These are phyloP conservation scores for Corylus avellana DNA, from an alignment of 306 rosid genomes.

Conservation along the genomic window DNA sequence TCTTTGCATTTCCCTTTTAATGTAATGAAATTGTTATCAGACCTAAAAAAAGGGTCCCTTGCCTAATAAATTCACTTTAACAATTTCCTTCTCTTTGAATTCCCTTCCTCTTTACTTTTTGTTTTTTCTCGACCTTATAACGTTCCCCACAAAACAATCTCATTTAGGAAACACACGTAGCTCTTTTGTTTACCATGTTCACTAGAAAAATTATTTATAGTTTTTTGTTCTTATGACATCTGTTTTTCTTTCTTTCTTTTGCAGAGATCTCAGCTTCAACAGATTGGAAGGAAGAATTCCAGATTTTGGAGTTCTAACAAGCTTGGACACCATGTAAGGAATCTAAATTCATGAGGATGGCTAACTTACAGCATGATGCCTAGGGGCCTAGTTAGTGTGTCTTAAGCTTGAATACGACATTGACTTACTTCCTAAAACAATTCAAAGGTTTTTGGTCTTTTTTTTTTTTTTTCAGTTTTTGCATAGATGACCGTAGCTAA, in stretches of 20 bases:
- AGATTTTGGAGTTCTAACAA: not conserved
- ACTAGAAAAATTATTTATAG: not conserved
- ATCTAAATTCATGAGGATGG: not conserved
- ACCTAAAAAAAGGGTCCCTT: no score
- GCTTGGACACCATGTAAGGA: conserved; percentile 29
- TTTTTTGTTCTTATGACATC: not conserved
- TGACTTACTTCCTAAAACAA: not conserved
- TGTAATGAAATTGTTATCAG: no score
- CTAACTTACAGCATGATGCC: not conserved
- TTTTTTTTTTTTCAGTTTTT: not conserved
- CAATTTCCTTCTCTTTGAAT: not conserved
- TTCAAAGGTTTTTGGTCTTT: not conserved
- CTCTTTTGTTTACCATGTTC: not conserved
- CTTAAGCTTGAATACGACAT: not conserved
- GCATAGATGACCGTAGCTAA: not conserved
- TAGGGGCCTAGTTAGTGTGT: not conserved
- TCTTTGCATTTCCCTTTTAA: no score
- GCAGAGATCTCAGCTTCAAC: conserved; percentile 37
- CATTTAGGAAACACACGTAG: not conserved
- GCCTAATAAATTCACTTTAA: no score
- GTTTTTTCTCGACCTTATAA: no score
- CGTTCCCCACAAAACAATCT: no score
- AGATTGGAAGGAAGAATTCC: conserved; percentile 30
- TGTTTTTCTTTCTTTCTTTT: not conserved
- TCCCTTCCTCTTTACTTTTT: not conserved